These are phyloP conservation scores for Cotoneaster glaucophyllus DNA, from an alignment of 306 rosid species.

Conservation along the genomic window DNA sequence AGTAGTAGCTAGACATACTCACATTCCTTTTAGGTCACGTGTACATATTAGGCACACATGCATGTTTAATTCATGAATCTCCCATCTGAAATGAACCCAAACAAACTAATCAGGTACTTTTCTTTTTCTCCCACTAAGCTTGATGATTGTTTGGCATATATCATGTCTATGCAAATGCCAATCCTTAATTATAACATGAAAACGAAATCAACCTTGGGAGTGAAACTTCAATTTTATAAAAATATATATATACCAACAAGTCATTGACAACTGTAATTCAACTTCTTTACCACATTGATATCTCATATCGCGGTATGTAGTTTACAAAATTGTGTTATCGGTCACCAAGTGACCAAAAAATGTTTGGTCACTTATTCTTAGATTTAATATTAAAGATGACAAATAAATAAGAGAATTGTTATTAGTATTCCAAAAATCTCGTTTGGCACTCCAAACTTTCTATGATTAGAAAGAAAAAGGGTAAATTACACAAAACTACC, in stretches of 20 bases:
- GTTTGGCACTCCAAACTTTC: too few relatives aligned
- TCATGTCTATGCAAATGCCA: not conserved
- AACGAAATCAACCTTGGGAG: not conserved
- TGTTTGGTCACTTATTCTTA: not conserved
- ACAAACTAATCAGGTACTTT: not conserved
- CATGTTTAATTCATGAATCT: not conserved
- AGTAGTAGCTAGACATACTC: not conserved
- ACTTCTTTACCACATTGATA: not conserved
- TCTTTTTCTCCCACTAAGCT: not conserved
- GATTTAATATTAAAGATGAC: too few relatives aligned
- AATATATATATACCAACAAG: not conserved
- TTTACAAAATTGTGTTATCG: too few relatives aligned
- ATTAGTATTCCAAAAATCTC: too few relatives aligned
- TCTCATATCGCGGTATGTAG: not conserved
- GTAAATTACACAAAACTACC: too few relatives aligned
- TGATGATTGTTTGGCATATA: not conserved
- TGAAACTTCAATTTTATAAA: not conserved
- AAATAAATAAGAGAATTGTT: too few relatives aligned
- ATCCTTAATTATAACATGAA: not conserved
- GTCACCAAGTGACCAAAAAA: not conserved
- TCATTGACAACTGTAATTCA: not conserved
- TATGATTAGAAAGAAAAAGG: too few relatives aligned
- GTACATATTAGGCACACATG: not conserved
- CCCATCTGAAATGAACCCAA: not conserved
- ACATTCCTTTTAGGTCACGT: constrained; percentile 3